phyloP scores from a whole-genome alignment of 345 rosid genomes.

The Eucalyptus cloeziana region DNA sequence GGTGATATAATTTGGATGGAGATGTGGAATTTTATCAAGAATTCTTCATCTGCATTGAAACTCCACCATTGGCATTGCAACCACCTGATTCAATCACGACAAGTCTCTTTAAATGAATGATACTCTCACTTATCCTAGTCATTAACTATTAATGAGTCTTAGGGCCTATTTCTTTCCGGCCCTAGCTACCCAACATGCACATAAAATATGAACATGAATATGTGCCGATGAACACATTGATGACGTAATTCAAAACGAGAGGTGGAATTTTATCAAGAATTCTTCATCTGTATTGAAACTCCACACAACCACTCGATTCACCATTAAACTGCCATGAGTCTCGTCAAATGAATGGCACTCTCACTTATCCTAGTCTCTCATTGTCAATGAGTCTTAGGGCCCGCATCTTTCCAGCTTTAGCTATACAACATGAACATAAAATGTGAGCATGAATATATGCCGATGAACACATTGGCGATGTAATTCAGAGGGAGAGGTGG shows the following conservation, averaged over 20 bases:
- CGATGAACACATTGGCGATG: not conserved
- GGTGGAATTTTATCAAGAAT: not conserved
- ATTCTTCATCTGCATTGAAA: no score
- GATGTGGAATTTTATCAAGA: no score
- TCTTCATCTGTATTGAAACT: not conserved
- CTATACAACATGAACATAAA: no score
- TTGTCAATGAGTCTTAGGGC: no score
- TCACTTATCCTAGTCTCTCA: no score
- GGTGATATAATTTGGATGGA: no score
- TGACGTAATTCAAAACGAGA: fast-evolving
- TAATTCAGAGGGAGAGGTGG: not conserved
- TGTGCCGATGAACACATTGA: not conserved
- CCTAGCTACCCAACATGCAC: not conserved
- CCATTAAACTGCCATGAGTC: not conserved
- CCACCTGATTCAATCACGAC: no score
- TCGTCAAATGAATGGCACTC: not conserved
- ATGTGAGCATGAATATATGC: not conserved
- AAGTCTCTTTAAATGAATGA: not conserved
- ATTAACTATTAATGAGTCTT: not conserved
- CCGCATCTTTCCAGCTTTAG: no score
- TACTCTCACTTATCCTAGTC: not conserved
- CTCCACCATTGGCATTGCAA: no score
- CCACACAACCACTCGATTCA: not conserved
- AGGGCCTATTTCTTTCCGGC: not conserved
- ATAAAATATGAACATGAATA: not conserved